These are phyloP conservation scores for Rhodotorula sp. DNA, from an alignment of 1,284 basidiomycete genomes.

Conservation along the genomic window DNA sequence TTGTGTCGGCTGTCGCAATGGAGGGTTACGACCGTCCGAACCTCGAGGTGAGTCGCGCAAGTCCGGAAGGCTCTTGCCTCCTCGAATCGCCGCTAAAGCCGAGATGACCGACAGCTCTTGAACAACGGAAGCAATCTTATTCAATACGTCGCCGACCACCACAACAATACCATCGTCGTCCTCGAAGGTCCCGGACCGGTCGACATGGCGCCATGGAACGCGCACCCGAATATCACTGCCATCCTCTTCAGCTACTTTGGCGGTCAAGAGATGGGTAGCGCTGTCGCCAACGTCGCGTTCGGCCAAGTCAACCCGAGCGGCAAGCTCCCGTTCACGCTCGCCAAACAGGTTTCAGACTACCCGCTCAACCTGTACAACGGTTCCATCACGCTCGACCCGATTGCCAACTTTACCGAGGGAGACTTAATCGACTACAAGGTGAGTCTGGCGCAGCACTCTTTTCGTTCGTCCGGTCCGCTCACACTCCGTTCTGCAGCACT, in stretches of 20 bases:
- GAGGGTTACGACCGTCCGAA: conserved; percentile 37
- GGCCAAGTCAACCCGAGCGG: conserved; percentile 55
- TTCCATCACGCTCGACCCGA: conserved; percentile 2
- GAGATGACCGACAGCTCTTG: conserved; percentile 4
- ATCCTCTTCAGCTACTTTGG: conserved; percentile 44
- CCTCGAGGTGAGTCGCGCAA: conserved; percentile 13
- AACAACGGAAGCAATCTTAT: conserved; percentile 44
- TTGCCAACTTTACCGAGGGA: conserved; percentile 50
- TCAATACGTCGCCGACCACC: conserved; percentile 46
- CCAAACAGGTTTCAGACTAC: conserved; percentile 65
- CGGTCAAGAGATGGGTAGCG: conserved; percentile 45
- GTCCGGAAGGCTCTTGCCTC: not conserved
- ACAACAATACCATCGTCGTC: conserved; percentile 75
- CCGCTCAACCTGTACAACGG: conserved; percentile 27
- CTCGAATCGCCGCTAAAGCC: not conserved
- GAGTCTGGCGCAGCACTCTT: not conserved
- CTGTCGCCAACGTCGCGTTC: conserved; percentile 45
- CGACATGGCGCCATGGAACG: conserved; percentile 37
- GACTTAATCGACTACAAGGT: conserved; percentile 56
- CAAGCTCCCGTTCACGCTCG: conserved; percentile 56
- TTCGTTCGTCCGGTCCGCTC: not conserved
- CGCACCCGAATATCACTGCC: conserved; percentile 44
- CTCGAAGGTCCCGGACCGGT: conserved; percentile 50
- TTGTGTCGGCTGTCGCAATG: conserved; percentile 15
- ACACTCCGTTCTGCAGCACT: not conserved